Conservation (phyloP, 148 eudicot species). For the Rhododendron ferrugineum region DNA sequence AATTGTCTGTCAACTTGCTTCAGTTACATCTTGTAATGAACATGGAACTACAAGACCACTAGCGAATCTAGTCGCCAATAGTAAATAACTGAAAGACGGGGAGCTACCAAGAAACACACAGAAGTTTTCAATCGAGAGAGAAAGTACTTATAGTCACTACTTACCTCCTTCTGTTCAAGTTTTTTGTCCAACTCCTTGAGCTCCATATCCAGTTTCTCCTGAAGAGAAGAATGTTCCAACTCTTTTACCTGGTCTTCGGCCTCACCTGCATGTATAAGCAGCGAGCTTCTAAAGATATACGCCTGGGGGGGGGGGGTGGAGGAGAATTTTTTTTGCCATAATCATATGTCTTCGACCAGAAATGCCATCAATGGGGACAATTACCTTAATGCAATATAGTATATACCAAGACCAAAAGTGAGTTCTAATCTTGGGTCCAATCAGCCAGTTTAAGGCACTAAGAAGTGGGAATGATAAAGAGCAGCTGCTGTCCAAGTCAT, state of each 20-base stretch:
- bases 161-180: slow-evolving; percentile 84
- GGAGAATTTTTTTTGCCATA: not conserved
- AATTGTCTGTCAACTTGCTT: not conserved
- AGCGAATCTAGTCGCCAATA: not conserved
- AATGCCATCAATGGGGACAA: not conserved
- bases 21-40: not conserved
- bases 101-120: not conserved
- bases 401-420: not conserved
- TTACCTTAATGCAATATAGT: not conserved
- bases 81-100: not conserved
- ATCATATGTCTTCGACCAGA: not conserved
- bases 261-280: slow-evolving; percentile 39
- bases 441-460: not conserved
- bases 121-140: not conserved
- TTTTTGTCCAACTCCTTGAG: slow-evolving; percentile 81
- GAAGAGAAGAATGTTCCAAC: slow-evolving; percentile 85
- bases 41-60: not conserved
- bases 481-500: not conserved
- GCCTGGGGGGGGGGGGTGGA: not conserved
- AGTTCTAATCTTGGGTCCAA: not conserved
- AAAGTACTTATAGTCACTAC: slow-evolving; percentile 25
- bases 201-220: slow-evolving; percentile 79
- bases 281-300: not conserved
- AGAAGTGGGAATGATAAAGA: not conserved
- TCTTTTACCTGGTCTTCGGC: slow-evolving; percentile 75